Conservation (phyloP, 306 rosid species). For the Vigna angularis region DNA sequence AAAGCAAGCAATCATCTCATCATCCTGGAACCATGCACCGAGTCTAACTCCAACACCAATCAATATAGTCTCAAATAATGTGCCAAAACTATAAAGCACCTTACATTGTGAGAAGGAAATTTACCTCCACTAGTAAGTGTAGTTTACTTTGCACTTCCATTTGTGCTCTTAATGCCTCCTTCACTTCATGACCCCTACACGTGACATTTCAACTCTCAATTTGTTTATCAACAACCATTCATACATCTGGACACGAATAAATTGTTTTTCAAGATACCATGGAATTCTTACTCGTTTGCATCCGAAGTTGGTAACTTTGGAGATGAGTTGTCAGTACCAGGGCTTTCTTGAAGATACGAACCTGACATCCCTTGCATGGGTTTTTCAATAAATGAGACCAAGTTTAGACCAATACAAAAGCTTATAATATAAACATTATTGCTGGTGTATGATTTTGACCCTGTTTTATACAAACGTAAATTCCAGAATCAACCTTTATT, state of each 20-base stretch:
- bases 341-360: constrained; percentile 86
- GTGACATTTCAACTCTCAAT: constrained; percentile 35
- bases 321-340: constrained; percentile 71
- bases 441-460: constrained; percentile 29
- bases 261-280: constrained; percentile 42
- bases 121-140: constrained; percentile 95
- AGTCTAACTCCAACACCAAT: constrained; percentile 30
- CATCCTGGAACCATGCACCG: neutral
- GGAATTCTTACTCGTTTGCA: constrained; percentile 77
- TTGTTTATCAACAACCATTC: constrained; percentile 39
- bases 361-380: constrained; percentile 64
- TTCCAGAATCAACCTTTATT: constrained; percentile 21
- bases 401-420: constrained; percentile 36
- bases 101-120: constrained; percentile 34
- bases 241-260: constrained; percentile 28
- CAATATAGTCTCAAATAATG: constrained; percentile 19
- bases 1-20: neutral
- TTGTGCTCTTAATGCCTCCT: constrained; percentile 91
- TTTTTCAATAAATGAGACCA: constrained; percentile 44
- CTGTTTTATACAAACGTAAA: constrained; percentile 23
- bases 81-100: constrained; percentile 32
- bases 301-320: constrained; percentile 82
- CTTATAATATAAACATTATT: constrained; percentile 13
- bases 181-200: constrained; percentile 90
- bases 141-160: constrained; percentile 98